Conservation (phyloP, 169 alveolate species). For the Cryptosporidium sp. region DNA sequence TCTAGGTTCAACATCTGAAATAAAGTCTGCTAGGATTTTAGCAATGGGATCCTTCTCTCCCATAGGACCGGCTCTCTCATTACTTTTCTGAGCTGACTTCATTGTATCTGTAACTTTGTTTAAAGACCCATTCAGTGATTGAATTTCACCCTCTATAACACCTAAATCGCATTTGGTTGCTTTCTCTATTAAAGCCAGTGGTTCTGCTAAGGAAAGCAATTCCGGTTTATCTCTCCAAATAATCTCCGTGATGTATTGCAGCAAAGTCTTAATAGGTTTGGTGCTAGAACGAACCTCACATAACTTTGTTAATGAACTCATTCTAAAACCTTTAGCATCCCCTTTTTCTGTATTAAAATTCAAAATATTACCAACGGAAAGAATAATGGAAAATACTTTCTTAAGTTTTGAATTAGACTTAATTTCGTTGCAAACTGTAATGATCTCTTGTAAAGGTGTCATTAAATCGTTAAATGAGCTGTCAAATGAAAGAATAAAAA, state of each 20-base stretch:
- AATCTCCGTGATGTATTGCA: conserved; percentile 86
- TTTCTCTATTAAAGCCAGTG: conserved; percentile 75
- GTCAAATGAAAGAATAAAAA: conserved; percentile 85
- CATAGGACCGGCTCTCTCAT: conserved; percentile 79
- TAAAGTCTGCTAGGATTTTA: conserved; percentile 77
- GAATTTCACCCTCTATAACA: conserved; percentile 77
- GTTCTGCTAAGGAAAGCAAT: conserved; percentile 70
- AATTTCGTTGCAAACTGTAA: conserved; percentile 86
- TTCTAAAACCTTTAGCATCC: conserved; percentile 90
- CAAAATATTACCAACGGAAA: conserved; percentile 87
- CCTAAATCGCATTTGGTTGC: conserved; percentile 77
- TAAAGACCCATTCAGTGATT: conserved; percentile 40
- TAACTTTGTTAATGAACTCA: conserved; percentile 87
- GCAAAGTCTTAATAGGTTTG: conserved; percentile 87
- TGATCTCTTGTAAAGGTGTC: conserved; percentile 83
- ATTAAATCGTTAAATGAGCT: conserved; percentile 84
- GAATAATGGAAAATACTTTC: conserved; percentile 84
- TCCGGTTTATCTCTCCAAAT: conserved; percentile 79
- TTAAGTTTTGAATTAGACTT: conserved; percentile 81
- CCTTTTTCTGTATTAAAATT: conserved; percentile 90
- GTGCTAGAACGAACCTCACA: conserved; percentile 89
- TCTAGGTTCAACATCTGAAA: conserved; percentile 83
- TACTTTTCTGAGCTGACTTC: conserved; percentile 76
- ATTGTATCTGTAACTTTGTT: conserved; percentile 75
- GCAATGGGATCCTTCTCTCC: conserved; percentile 80